Percentiles rank a stretch among this genome's conserved stretches.
phyloP scores from a whole-genome alignment of 73 alveolate species.

The Stentor roeselii region DNA sequence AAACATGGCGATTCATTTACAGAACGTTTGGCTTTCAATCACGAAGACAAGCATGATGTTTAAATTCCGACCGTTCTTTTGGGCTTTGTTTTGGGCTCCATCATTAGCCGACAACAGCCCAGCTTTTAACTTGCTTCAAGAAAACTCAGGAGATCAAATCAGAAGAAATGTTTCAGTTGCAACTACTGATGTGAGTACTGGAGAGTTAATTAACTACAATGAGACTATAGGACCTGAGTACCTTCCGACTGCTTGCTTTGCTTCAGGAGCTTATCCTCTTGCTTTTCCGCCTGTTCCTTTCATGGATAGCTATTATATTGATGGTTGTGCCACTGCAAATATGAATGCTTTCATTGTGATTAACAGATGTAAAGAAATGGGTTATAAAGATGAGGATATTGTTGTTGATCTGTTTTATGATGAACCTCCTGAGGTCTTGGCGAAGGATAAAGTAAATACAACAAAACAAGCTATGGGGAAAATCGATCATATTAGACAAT shows the following conservation, averaged over 20 bases:
- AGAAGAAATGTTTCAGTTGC: neutral
- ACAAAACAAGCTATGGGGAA: neutral
- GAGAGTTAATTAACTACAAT: neutral
- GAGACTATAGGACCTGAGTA: neutral
- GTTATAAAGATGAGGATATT: neutral
- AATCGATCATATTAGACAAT: neutral
- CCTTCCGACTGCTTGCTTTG: neutral
- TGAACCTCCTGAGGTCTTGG: neutral
- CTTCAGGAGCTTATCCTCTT: neutral
- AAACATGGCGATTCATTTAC: neutral
- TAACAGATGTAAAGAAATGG: neutral
- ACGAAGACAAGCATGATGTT: neutral
- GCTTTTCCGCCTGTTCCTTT: neutral
- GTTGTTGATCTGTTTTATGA: conserved; percentile 14
- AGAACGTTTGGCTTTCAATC: neutral
- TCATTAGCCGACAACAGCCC: neutral
- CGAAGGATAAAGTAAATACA: neutral
- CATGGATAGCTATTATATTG: neutral
- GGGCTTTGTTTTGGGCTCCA: neutral
- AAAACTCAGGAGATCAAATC: neutral
- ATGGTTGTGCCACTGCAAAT: neutral
- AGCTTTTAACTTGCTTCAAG: neutral
- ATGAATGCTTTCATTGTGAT: neutral
- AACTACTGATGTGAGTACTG: neutral
- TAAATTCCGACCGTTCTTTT: conserved; percentile 31